Percentiles rank a stretch among this genome's conserved stretches.
These are phyloP conservation scores for Climacium dendroides DNA, from an alignment of 225 moss, liverwort and hornwort species.

Conservation along the genomic window DNA sequence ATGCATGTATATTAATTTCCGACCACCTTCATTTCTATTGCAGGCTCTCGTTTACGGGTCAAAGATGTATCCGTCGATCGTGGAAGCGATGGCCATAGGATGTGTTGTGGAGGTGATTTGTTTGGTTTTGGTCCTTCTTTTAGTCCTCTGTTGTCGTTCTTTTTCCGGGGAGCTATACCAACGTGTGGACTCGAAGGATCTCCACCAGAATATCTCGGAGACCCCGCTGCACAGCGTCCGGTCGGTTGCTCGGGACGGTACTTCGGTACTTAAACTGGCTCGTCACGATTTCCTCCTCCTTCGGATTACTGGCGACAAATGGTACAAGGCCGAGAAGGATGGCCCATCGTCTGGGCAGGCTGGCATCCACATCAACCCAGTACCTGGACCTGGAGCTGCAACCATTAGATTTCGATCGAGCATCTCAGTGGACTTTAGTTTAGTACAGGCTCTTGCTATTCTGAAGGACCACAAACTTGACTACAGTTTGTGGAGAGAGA, in stretches of 20 bases:
- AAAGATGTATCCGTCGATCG: too few relatives aligned
- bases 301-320: background rate
- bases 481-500: background rate
- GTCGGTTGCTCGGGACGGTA: background rate
- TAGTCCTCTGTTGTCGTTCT: background rate
- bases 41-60: too few relatives aligned
- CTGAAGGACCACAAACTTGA: background rate
- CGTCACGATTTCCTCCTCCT: background rate
- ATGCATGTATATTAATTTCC: background rate
- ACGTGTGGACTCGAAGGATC: background rate
- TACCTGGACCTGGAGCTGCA: background rate
- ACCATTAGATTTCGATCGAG: background rate
- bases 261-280: background rate
- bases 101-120: too few relatives aligned
- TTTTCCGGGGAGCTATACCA: background rate
- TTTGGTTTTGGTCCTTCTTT: background rate
- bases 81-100: too few relatives aligned
- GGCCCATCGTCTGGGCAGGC: background rate
- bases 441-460: background rate
- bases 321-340: background rate
- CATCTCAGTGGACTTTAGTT: background rate
- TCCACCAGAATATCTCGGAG: background rate
- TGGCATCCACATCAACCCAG: background rate
- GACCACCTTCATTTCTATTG: background rate
- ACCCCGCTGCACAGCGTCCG: background rate